Base-by-base conservation (phyloP, 352 stramenopile species). In the Lagenidium sp. region DNA sequence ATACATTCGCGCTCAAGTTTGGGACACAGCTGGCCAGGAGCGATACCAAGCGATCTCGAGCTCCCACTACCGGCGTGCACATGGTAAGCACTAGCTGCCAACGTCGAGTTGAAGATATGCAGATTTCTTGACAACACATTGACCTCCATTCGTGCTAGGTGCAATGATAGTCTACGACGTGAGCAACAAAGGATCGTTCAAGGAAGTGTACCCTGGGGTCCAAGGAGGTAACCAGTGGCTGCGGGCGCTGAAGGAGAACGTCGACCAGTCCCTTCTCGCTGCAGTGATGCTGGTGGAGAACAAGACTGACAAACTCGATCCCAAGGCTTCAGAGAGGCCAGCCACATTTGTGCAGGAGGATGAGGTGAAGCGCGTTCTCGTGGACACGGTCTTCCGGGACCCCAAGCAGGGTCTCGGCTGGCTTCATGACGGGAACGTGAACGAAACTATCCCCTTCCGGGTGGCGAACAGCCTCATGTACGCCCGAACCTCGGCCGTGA, bases 281-380 rank as follows among this genome's bases (percentile, higher is more conserved):
- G 74, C 59, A 1, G 67, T 65, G 19, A 82, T 85, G 71, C 65
- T 87, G 19, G 68, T 87, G 24, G 71, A 82, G 49, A 87, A 87
- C 61, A 87, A 87, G 48, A 67, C 57, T 18, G 75, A 87, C 46
- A 66, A 77, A 39, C 46, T 82, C 6, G 50, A 68, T 21, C 6
- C 46, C 4, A 69, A 63, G 34, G 48, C 57, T 6, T 22, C 49
- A 4, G 58, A 80, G 30, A 57, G 64, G 1, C 65, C 65, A 5
- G 22, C 60, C 5, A 47, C 49, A 0, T 78, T 77, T 36, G 66
- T 79, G 4, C 55, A 81, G 36, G 57, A 81, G 19, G 54, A 61
- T 3, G 64, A 79, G 8, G 56, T 79, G 29, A 68, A 76, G 51
- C 62, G 60, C 18, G 22, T 73, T 28, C 57, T 85, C 8, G 35